phyloP scores from a whole-genome alignment of 768 basidiomycete genomes.

The Tylopilus subfusipes region DNA sequence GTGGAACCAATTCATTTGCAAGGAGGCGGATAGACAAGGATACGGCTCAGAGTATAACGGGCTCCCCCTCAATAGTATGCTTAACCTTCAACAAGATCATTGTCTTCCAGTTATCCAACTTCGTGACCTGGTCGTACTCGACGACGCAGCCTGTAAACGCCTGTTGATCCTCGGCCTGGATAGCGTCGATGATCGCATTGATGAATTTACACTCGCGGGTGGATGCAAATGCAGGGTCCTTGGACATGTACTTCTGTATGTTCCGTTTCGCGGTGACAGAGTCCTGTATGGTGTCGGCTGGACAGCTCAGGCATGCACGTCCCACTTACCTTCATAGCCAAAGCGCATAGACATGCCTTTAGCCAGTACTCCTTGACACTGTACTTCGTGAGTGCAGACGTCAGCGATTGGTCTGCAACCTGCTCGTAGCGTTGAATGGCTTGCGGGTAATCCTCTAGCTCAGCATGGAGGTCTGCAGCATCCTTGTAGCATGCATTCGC shows the following conservation, averaged over 20 bases:
- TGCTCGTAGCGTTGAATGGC: slow-evolving; percentile 89
- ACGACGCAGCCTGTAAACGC: slow-evolving; percentile 80
- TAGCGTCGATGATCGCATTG: slow-evolving; percentile 70
- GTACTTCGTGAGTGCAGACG: slow-evolving; percentile 89
- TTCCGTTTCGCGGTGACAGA: slow-evolving; percentile 79
- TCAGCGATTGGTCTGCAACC: slow-evolving; percentile 81
- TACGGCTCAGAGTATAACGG: slow-evolving; percentile 27
- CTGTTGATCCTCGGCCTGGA: slow-evolving; percentile 67
- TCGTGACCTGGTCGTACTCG: slow-evolving; percentile 89
- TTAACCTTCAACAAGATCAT: slow-evolving; percentile 87
- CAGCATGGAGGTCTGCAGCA: slow-evolving; percentile 92
- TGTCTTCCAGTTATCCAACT: slow-evolving; percentile 97
- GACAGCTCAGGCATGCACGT: neutral
- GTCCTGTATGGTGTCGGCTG: slow-evolving; percentile 52
- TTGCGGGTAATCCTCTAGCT: slow-evolving; percentile 77
- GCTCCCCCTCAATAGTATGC: slow-evolving; percentile 64
- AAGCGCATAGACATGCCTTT: slow-evolving; percentile 76
- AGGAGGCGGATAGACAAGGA: neutral
- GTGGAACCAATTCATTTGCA: slow-evolving; percentile 8
- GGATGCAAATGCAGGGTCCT: slow-evolving; percentile 80
- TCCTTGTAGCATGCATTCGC: slow-evolving; percentile 96
- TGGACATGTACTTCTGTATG: slow-evolving; percentile 68
- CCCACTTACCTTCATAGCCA: slow-evolving; percentile 75
- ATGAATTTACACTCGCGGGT: slow-evolving; percentile 94
- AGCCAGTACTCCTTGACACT: slow-evolving; percentile 99